These are phyloP conservation scores for Globisporangium solare DNA, from an alignment of 352 stramenopile species.

Conservation along the genomic window DNA sequence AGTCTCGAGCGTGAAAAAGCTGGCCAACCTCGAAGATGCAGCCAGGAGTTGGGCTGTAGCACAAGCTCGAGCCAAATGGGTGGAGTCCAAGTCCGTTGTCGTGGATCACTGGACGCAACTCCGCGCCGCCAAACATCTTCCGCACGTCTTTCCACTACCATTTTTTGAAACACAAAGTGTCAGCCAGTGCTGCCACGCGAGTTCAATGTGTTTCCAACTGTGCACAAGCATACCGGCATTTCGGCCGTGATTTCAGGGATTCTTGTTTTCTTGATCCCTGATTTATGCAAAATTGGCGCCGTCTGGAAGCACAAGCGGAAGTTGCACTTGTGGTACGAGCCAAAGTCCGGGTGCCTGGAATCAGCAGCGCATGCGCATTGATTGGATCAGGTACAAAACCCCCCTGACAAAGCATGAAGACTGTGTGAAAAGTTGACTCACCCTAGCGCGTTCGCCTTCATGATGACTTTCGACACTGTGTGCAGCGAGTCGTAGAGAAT, in stretches of 20 bases:
- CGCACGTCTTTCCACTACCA: slow-evolving; percentile 68
- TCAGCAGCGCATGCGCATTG: background rate
- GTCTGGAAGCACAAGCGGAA: slow-evolving; percentile 62
- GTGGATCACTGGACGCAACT: slow-evolving; percentile 68
- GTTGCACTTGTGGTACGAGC: slow-evolving; percentile 84
- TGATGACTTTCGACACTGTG: slow-evolving; percentile 66
- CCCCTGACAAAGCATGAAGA: background rate
- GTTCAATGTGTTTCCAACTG: background rate
- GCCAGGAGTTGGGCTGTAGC: slow-evolving; percentile 63
- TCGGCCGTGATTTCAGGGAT: slow-evolving; percentile 57
- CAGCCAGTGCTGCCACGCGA: background rate
- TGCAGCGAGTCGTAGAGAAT: slow-evolving; percentile 74
- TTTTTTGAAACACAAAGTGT: slow-evolving; percentile 5
- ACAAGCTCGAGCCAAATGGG: slow-evolving; percentile 75
- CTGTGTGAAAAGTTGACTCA: slow-evolving; percentile 10
- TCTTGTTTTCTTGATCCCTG: slow-evolving; percentile 35
- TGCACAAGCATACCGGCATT: slow-evolving; percentile 47
- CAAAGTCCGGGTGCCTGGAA: slow-evolving; percentile 69
- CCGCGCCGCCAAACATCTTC: slow-evolving; percentile 38
- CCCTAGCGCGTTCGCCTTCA: slow-evolving; percentile 79
- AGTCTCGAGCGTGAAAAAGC: background rate
- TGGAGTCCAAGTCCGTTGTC: slow-evolving; percentile 73
- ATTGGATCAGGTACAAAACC: background rate
- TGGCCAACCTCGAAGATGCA: slow-evolving; percentile 61
- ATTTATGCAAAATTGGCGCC: slow-evolving; percentile 34